Evolutionary conservation across 2,329 filamentous ascomycete genomes (phyloP), one percentile per base, ranked within the genome.

Genomic region (Chalara sp.): DNA sequence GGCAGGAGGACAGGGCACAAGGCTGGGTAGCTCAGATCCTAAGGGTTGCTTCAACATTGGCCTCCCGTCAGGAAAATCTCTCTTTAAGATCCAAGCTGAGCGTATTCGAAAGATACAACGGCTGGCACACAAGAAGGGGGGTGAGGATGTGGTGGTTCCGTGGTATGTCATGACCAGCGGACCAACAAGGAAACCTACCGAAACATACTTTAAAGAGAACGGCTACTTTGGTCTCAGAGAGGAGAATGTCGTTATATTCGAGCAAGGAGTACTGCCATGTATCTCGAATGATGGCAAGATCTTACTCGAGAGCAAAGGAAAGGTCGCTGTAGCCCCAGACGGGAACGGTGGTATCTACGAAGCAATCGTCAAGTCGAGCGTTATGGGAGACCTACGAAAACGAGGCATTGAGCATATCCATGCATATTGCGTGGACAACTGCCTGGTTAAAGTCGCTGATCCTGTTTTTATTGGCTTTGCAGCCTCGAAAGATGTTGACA

Each of bases 121-220:
- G 63, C 75, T 97, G 57, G 91, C 92, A 42, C 78, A 83, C 61
- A 83, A 86, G 68, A 82, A 84, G 66, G 79, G 79, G 52, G 77
- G 78, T 58, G 66, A 64, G 45, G 74, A 72, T 54, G 81, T 82
- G 42, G 76, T 86, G 32, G 84, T 97, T 41, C 93, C 93, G 10
- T 99, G 93, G 93, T 99, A 99, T 72, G 89, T 99, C 70, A 99
- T 99, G 93, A 99, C 93, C 63, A 96, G 89, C 64, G 93, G 93
- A 5, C 93, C 93, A 44, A 99, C 93, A 6, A 82, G 91, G 59
- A 83, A 82, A 55, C 89, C 91, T 40, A 99, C 93, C n/a, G 87
- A 96, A 75, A 76, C 86, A 55, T 99, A 93, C 76, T 97, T 99
- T 70, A 74, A 87, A 67, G 78, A 95, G 70, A 79, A 97, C 75